Evolutionary conservation across 768 basidiomycete genomes (phyloP).

Genomic region (Xerocomellus amylosporus): DNA sequence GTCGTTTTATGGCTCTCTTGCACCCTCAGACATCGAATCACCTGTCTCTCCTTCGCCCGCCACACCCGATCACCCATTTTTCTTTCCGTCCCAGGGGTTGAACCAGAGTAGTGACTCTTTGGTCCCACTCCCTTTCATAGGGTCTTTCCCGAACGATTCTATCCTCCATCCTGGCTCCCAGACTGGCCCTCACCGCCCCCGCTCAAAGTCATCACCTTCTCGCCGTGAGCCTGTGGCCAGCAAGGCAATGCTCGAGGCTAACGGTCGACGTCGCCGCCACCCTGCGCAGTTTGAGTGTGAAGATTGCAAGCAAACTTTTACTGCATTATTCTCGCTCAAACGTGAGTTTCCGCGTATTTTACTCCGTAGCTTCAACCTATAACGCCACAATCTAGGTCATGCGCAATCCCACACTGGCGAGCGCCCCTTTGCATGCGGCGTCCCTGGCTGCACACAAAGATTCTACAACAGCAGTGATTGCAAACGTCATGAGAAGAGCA

Average conservation of each 20-base stretch:
- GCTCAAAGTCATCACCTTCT: slow-evolving; percentile 13
- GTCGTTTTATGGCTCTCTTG: slow-evolving; percentile 5
- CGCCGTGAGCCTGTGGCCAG: slow-evolving; percentile 26
- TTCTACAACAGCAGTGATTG: slow-evolving; percentile 35
- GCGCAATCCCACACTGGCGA: slow-evolving; percentile 28
- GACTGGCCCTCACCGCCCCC: slow-evolving; percentile 14
- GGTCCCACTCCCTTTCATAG: neutral
- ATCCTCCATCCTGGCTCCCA: neutral
- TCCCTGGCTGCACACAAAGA: slow-evolving; percentile 27
- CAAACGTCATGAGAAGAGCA: slow-evolving; percentile 34
- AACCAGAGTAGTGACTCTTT: slow-evolving; percentile 10
- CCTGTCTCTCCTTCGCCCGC: slow-evolving; percentile 17
- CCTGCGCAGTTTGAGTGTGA: slow-evolving; percentile 18
- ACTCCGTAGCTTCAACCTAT: neutral
- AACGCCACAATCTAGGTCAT: slow-evolving; percentile 25
- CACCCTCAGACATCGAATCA: slow-evolving; percentile 23
- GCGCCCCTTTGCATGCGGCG: slow-evolving; percentile 23
- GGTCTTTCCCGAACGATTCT: neutral
- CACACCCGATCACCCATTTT: slow-evolving; percentile 5
- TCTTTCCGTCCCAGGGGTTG: slow-evolving; percentile 2
- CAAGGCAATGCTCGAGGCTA: slow-evolving; percentile 34
- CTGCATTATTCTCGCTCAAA: slow-evolving; percentile 32
- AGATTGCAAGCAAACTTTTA: slow-evolving; percentile 26
- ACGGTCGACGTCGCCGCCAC: slow-evolving; percentile 31
- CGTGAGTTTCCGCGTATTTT: slow-evolving; percentile 18